These are phyloP conservation scores for Skeletonema potamos DNA, from an alignment of 108 stramenopile genomes.

Conservation along the genomic window DNA sequence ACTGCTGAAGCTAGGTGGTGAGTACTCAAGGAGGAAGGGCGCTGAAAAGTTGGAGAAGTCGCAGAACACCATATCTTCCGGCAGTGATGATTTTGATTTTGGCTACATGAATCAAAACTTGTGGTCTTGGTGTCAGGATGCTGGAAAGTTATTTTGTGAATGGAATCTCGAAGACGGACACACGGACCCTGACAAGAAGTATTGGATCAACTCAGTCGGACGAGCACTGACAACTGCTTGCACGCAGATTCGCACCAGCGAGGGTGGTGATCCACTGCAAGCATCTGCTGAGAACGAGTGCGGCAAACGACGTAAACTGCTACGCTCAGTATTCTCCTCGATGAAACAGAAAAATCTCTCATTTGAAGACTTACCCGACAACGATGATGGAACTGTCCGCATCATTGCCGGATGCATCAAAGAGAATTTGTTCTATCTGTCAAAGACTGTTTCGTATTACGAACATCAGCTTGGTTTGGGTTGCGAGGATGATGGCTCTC, in stretches of 20 bases:
- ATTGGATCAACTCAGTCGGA: constrained; percentile 9
- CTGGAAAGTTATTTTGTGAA: constrained; percentile 11
- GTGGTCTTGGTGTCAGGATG: constrained; percentile 31
- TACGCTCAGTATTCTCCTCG: constrained; percentile 8
- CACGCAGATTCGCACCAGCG: constrained; percentile 4
- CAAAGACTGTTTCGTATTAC: constrained; percentile 15
- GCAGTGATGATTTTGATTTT: constrained; percentile 11
- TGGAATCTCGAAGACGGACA: neutral
- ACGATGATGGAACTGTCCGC: neutral
- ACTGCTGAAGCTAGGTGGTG: constrained; percentile 10
- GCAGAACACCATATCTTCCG: neutral
- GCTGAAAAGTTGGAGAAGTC: constrained; percentile 4
- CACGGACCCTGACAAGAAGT: neutral
- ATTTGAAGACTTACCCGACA: neutral
- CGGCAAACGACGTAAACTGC: constrained; percentile 18
- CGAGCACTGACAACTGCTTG: neutral
- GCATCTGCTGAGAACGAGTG: constrained; percentile 39
- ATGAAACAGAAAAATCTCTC: neutral
- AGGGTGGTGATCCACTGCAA: constrained; percentile 7
- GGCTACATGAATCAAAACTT: constrained; percentile 26
- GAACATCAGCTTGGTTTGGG: constrained; percentile 17
- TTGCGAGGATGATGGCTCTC: constrained; percentile 9
- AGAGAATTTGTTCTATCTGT: constrained; percentile 26
- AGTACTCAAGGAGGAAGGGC: constrained; percentile 21
- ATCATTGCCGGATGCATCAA: constrained; percentile 3